Percentiles rank a stretch among this genome's conserved stretches.
Conservation (phyloP, 192 early-diverging fungal genomes). For the Dissophora globulifera region DNA sequence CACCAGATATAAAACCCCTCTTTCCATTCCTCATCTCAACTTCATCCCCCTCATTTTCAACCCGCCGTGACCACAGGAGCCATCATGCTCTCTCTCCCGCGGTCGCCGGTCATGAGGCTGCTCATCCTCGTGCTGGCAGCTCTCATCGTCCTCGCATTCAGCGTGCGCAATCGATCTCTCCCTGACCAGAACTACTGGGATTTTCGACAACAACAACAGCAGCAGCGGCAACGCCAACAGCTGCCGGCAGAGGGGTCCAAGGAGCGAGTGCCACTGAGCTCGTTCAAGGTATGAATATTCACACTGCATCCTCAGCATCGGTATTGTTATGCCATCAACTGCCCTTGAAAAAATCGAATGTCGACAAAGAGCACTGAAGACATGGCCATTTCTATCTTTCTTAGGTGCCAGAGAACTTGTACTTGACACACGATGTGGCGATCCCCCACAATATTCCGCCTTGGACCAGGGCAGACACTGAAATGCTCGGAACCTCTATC, state of each 20-base stretch:
- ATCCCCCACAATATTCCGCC: constrained; percentile 50
- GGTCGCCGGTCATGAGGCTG: constrained; percentile 38
- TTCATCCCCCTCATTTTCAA: too few relatives aligned
- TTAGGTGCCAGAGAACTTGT: constrained; percentile 36
- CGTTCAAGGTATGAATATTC: constrained; percentile 20
- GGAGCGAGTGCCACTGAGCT: constrained; percentile 16
- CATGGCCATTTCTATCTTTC: too few relatives aligned
- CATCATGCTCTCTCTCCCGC: constrained; percentile 33
- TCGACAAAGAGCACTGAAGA: too few relatives aligned
- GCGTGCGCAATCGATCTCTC: neutral
- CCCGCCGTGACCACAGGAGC: too few relatives aligned
- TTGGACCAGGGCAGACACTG: constrained; percentile 54
- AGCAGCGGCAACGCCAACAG: constrained; percentile 15
- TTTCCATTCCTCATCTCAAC: too few relatives aligned
- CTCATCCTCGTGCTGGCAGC: constrained; percentile 9
- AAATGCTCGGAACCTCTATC: constrained; percentile 43
- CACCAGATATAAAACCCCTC: too few relatives aligned
- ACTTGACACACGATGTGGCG: constrained; percentile 55
- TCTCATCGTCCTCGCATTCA: constrained; percentile 10
- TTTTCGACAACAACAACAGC: constrained; percentile 9
- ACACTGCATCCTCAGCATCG: neutral
- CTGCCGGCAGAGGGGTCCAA: neutral
- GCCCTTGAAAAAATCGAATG: too few relatives aligned
- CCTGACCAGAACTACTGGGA: constrained; percentile 21
- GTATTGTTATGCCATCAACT: too few relatives aligned